Evolutionary conservation across 805 yeast genomes (phyloP).

Genomic region (Suhomyces vadensis): DNA sequence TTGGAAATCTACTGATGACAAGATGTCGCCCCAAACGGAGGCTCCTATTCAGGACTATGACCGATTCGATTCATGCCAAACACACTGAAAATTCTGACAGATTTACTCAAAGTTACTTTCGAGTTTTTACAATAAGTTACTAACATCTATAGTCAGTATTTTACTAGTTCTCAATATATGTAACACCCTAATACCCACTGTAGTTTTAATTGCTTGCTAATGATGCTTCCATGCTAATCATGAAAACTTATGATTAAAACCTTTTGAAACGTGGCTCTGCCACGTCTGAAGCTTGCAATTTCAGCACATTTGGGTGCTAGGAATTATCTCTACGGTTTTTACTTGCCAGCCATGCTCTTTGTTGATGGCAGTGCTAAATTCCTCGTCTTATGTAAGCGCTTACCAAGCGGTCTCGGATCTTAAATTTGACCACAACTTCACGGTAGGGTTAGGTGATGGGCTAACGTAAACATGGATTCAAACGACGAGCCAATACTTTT

Average conservation of each 20-base stretch:
- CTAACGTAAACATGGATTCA: slow-evolving; percentile 1
- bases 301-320: background rate
- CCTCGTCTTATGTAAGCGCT: background rate
- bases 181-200: slow-evolving; percentile 3
- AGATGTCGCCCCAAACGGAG: slow-evolving; percentile 79
- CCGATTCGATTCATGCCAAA: slow-evolving; percentile 69
- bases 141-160: background rate
- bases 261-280: slow-evolving; percentile 29
- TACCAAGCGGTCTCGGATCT: background rate
- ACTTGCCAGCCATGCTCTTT: background rate
- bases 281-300: slow-evolving; percentile 37
- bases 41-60: slow-evolving; percentile 59
- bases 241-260: slow-evolving; percentile 49
- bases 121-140: slow-evolving; percentile 8
- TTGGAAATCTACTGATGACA: slow-evolving; percentile 50
- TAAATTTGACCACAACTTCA: background rate
- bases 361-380: background rate
- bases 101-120: background rate
- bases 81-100: slow-evolving; percentile 68
- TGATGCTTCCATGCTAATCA: slow-evolving; percentile 68
- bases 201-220: slow-evolving; percentile 28
- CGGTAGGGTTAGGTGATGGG: background rate
- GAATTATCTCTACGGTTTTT: too few relatives aligned
- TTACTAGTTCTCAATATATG: background rate
- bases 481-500: background rate